phyloP scores from a whole-genome alignment of 2,329 filamentous ascomycete genomes.

The Fulvia fulva region DNA sequence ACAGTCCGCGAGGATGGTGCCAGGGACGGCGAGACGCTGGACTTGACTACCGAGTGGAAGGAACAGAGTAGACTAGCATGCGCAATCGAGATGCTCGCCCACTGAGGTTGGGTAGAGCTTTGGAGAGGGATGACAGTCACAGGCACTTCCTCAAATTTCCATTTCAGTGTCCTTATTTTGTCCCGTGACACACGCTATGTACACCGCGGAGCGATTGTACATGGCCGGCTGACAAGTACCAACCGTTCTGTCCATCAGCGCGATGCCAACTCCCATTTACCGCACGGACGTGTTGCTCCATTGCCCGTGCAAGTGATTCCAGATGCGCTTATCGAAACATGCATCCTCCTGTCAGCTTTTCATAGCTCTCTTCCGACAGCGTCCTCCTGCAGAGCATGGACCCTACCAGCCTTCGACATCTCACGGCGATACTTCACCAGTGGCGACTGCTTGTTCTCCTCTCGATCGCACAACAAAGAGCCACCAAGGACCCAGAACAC shows the following conservation, averaged over 20 bases:
- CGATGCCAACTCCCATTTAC: too few species aligned
- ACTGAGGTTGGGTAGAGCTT: background rate
- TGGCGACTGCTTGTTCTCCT: background rate
- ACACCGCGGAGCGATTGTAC: background rate
- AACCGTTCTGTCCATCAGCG: too few species aligned
- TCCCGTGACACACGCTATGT: background rate
- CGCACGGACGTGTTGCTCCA: too few species aligned
- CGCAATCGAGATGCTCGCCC: background rate
- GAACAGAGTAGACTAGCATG: background rate
- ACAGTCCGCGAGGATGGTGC: background rate
- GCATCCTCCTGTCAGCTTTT: too few species aligned
- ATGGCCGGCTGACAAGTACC: background rate
- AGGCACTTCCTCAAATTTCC: background rate
- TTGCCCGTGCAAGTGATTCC: too few species aligned
- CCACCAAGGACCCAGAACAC: constrained; percentile 21
- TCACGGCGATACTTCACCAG: background rate
- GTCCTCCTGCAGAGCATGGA: background rate
- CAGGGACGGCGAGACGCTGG: background rate
- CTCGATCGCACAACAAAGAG: background rate
- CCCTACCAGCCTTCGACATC: background rate
- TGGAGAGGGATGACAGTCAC: background rate
- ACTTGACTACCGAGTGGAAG: background rate
- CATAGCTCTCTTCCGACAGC: background rate
- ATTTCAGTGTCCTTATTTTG: background rate
- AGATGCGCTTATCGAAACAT: too few species aligned